Percentiles rank a stretch among this genome's conserved stretches.
These are phyloP conservation scores for Dissoconium aciculare DNA, from an alignment of 2,329 filamentous ascomycete species.

Conservation along the genomic window DNA sequence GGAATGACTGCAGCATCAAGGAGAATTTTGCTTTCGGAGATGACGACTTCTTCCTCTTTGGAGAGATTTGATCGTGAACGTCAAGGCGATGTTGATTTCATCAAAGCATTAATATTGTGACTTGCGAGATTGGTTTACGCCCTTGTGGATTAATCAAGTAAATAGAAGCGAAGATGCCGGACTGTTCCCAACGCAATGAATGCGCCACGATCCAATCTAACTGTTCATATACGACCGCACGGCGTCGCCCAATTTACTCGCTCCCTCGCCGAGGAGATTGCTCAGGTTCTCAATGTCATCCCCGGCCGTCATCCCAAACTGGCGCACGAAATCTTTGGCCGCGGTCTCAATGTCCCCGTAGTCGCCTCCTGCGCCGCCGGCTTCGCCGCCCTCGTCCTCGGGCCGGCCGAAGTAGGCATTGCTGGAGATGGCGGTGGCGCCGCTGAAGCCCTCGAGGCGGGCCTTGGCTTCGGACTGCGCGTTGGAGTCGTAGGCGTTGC, in stretches of 20 bases:
- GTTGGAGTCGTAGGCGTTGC: slow-evolving; percentile 66
- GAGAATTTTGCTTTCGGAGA: too few species aligned
- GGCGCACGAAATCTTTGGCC: slow-evolving; percentile 89
- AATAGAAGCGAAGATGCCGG: too few species aligned
- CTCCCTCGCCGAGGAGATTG: slow-evolving; percentile 70
- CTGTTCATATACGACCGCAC: slow-evolving; percentile 25
- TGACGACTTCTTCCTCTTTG: too few species aligned
- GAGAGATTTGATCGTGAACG: too few species aligned
- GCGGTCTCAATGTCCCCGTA: slow-evolving; percentile 88
- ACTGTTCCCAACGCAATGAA: too few species aligned
- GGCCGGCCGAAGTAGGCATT: slow-evolving; percentile 95
- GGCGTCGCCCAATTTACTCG: slow-evolving; percentile 61
- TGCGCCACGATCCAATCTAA: too few species aligned
- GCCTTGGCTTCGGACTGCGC: slow-evolving; percentile 74
- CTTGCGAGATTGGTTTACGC: too few species aligned
- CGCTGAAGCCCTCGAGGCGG: slow-evolving; percentile 82
- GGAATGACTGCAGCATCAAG: too few species aligned
- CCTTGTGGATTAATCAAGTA: too few species aligned
- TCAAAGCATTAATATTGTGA: too few species aligned
- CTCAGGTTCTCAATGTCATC: slow-evolving; percentile 90
- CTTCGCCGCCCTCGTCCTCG: slow-evolving; percentile 49
- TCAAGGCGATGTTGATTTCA: too few species aligned
- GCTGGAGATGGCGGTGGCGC: slow-evolving; percentile 79
- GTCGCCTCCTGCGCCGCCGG: slow-evolving; percentile 45
- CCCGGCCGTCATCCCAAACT: slow-evolving; percentile 87